Base-by-base conservation (phyloP, 1,139 yeast species). In the Saccharomyces pastorianus region DNA sequence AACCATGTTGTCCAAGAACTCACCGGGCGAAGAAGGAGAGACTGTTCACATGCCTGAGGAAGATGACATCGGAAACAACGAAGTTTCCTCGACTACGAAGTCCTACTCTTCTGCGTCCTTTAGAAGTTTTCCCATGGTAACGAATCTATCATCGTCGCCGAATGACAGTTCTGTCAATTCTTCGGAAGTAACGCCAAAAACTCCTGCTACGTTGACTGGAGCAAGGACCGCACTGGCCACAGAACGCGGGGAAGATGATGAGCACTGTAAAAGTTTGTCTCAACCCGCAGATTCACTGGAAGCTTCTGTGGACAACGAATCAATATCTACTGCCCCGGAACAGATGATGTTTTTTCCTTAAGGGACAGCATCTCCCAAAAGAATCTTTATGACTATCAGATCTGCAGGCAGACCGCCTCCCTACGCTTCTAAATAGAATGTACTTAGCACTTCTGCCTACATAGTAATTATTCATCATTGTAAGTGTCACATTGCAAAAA, bases 1-100 rank as follows among this genome's bases (percentile, higher is more conserved):
- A 46, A 69, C 65, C 13, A 52, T 50, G 25, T 31, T 50, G 17
- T 27, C 47, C 11, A 17, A 38, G 25, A 38, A 38, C 25, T 17
- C 25, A 9, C 2, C 17, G 13, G 44, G 17, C 13, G 44, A 38
- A 14, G 41, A 32, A 17, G 44, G 44, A 2, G 44, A 38, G 13
- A 17, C 25, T 38, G 17, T 17, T 20, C 13, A 17, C 9, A 38
- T 38, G 25, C 13, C 44, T 20, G 25, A 38, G 17, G 44, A 38
- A 17, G 11, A 17, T 17, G 23, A 38, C 9, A 17, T 38, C 13
- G 11, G 44, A 13, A 38, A 38, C 23, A 46, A 46, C 20, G 47
- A 46, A 14, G 14, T 8, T 25, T 25, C 29, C 6, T n/a, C 28
- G 20, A 46, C 47, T 20, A 9, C 44, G 13, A 38, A 17, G 44